Percentiles rank a stretch among this genome's conserved stretches.
Conservation (phyloP, 805 yeast genomes). For the Yarrowia sp. region DNA sequence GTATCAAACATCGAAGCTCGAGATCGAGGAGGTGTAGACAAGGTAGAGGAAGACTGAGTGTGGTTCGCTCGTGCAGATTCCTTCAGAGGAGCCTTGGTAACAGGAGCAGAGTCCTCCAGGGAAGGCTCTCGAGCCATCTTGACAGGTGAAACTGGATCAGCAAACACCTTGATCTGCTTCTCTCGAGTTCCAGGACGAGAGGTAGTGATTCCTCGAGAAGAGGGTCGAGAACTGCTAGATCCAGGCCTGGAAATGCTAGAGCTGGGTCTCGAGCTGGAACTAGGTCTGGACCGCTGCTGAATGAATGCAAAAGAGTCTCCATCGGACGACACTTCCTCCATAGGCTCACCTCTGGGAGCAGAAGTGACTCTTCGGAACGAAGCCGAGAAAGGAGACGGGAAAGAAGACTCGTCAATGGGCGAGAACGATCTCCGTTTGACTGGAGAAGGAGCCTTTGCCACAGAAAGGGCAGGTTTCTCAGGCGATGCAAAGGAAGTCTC, state of each 20-base stretch:
- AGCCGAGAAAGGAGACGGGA: slow-evolving; percentile 24
- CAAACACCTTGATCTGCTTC: slow-evolving; percentile 20
- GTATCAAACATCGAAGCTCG: slow-evolving; percentile 20
- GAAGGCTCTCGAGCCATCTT: not conserved
- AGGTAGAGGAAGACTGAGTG: not conserved
- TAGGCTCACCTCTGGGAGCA: slow-evolving; percentile 17
- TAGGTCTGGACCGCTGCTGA: slow-evolving; percentile 1
- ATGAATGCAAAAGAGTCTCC: slow-evolving; percentile 14
- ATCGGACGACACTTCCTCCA: slow-evolving; percentile 8
- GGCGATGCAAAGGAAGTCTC: slow-evolving; percentile 2
- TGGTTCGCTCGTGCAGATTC: not conserved
- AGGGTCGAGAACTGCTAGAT: not conserved
- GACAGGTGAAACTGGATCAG: slow-evolving; percentile 14
- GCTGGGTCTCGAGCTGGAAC: slow-evolving; percentile 4
- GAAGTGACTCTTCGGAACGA: slow-evolving; percentile 1
- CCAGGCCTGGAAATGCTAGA: slow-evolving; percentile 6
- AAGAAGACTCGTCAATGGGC: slow-evolving; percentile 12
- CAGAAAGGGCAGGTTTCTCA: not conserved
- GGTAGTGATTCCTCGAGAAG: not conserved
- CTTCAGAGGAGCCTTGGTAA: not conserved
- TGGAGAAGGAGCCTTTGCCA: not conserved
- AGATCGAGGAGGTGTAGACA: slow-evolving; percentile 20
- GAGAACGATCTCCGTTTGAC: not conserved
- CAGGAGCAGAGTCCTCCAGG: not conserved
- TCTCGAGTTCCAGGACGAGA: slow-evolving; percentile 27